Percentiles rank a stretch among this genome's conserved stretches.
phyloP scores from a whole-genome alignment of 225 moss, liverwort and hornwort species.

The Bryum argenteum region DNA sequence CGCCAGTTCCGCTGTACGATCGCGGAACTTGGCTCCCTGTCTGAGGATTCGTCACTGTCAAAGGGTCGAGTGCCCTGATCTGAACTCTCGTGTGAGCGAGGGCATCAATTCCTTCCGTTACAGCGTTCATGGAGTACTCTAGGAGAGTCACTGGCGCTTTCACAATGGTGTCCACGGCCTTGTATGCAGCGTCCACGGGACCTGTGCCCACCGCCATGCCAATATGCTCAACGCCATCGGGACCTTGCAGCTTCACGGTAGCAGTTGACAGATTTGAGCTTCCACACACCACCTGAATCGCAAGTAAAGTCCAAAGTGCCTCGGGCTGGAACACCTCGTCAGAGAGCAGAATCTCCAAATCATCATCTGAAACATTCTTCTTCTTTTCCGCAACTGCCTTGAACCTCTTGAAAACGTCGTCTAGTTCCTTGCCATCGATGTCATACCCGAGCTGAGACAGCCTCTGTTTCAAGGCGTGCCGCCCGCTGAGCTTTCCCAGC shows the following conservation, averaged over 20 bases:
- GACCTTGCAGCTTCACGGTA: constrained; percentile 81
- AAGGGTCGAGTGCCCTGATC: constrained; percentile 61
- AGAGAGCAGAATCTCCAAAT: constrained; percentile 79
- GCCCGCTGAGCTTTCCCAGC: constrained; percentile 93
- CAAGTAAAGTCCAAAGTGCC: constrained; percentile 67
- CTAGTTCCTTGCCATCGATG: constrained; percentile 71
- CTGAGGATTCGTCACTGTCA: constrained; percentile 74
- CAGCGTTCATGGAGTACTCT: constrained; percentile 82
- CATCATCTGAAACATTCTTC: constrained; percentile 68
- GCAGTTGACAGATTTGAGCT: constrained; percentile 77
- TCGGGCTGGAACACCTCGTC: constrained; percentile 92
- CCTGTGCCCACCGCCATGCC: constrained; percentile 85
- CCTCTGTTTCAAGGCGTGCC: constrained; percentile 86
- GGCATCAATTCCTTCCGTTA: constrained; percentile 91
- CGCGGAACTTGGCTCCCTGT: constrained; percentile 70
- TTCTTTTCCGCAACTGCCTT: constrained; percentile 75
- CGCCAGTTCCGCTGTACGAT: constrained; percentile 87
- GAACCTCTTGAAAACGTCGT: constrained; percentile 90
- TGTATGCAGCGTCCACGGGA: constrained; percentile 93
- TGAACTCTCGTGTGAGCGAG: constrained; percentile 90
- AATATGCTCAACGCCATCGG: constrained; percentile 70
- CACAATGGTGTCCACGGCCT: constrained; percentile 90
- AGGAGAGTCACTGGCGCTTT: constrained; percentile 74
- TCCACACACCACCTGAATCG: constrained; percentile 88
- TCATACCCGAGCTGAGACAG: constrained; percentile 84